Evolutionary conservation across 2,329 filamentous ascomycete genomes (phyloP).

Genomic region (Penicillium sp.): DNA sequence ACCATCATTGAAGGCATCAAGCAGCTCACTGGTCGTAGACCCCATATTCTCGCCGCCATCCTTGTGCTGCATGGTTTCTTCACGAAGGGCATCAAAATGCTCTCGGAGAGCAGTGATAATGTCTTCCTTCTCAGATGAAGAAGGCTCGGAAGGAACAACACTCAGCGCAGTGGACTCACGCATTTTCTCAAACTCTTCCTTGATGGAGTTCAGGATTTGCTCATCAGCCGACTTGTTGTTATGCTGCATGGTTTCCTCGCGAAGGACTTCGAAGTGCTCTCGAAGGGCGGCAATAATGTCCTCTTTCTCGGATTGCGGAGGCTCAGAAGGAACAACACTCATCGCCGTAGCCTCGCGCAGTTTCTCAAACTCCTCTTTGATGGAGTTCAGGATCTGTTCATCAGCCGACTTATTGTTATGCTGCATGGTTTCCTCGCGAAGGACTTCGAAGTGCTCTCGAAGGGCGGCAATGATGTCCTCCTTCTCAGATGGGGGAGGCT

Average conservation of each 20-base stretch:
- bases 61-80: slow-evolving; percentile 55
- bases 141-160: slow-evolving; percentile 21
- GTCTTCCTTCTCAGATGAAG: slow-evolving; percentile 54
- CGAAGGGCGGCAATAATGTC: slow-evolving; percentile 65
- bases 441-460: slow-evolving; percentile 47
- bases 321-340: slow-evolving; percentile 25
- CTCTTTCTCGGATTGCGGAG: slow-evolving; percentile 48
- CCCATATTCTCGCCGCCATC: slow-evolving; percentile 57
- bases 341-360: slow-evolving; percentile 52
- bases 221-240: slow-evolving; percentile 26
- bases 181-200: slow-evolving; percentile 62
- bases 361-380: slow-evolving; percentile 70
- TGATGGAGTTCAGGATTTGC: slow-evolving; percentile 48
- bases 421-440: slow-evolving; percentile 54
- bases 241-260: slow-evolving; percentile 52
- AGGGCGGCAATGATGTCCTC: slow-evolving; percentile 64
- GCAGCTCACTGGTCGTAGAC: slow-evolving; percentile 58
- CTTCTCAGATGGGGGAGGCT: slow-evolving; percentile 43
- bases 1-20: slow-evolving; percentile 66
- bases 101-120: slow-evolving; percentile 64
- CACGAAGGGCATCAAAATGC: slow-evolving; percentile 40
- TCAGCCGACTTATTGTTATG: slow-evolving; percentile 60
- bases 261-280: slow-evolving; percentile 42
- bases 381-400: slow-evolving; percentile 84
- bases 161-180: slow-evolving; percentile 49